Conservation (phyloP, 257 asterid species). For the Solanum phureja region DNA sequence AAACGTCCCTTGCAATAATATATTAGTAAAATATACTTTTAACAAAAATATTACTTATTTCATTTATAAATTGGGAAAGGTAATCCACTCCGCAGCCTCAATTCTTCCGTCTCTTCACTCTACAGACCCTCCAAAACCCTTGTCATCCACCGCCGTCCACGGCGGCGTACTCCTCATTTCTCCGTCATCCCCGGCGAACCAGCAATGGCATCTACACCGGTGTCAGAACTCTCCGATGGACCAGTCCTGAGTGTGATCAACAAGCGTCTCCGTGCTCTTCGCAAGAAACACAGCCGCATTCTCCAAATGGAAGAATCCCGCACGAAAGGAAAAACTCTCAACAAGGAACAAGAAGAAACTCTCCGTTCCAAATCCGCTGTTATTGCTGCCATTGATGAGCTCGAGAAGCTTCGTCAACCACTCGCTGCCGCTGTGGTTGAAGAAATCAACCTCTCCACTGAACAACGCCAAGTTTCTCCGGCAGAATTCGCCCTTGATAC, state of each 20-base stretch:
- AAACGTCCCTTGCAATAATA: no score
- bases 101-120: no score
- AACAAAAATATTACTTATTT: no score
- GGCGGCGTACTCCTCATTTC: background rate
- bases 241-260: no score
- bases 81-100: no score
- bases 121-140: background rate
- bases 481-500: background rate
- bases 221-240: no score
- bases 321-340: no score
- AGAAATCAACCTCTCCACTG: slow-evolving; percentile 38
- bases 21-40: no score
- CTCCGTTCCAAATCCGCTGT: slow-evolving; percentile 55
- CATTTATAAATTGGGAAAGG: no score
- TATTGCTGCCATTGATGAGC: slow-evolving; percentile 60
- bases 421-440: slow-evolving; percentile 52
- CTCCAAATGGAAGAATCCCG: no score
- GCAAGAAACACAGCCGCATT: no score
- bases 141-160: background rate
- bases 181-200: background rate
- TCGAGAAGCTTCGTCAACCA: slow-evolving; percentile 64
- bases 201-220: background rate
- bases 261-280: no score
- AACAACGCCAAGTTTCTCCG: background rate
- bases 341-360: slow-evolving; percentile 45